A percentile compares a stretch with the other conserved stretches of the same genome.
Evolutionary conservation across 306 rosid species (phyloP).

Genomic region (Inga leiocalycina): DNA sequence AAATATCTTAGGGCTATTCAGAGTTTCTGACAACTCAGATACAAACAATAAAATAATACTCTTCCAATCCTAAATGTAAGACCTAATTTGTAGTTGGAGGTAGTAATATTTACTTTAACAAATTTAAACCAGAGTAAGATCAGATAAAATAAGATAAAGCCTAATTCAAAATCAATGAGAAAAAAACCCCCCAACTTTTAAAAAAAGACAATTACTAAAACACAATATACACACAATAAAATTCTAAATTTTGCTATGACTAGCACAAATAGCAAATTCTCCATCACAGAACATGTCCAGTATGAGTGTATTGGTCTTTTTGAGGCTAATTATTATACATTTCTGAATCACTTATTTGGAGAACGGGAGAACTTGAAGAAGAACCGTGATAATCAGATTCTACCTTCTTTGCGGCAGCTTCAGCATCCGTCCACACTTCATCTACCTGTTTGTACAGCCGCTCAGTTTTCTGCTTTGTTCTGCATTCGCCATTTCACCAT

Average conservation of each 20-base stretch:
- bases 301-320: not conserved
- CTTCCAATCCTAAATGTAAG: no score
- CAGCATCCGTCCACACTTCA: constrained; percentile 89
- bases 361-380: constrained; percentile 8
- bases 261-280: not conserved
- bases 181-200: no score
- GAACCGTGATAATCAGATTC: constrained; percentile 2
- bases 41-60: not conserved
- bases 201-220: not conserved
- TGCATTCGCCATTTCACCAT: constrained; percentile 91
- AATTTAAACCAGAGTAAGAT: not conserved
- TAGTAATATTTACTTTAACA: not conserved
- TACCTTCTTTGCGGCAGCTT: constrained; percentile 85
- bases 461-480: constrained; percentile 94
- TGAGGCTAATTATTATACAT: not conserved
- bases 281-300: constrained; percentile 3
- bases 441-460: constrained; percentile 87
- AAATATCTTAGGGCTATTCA: not conserved
- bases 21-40: not conserved
- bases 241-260: not conserved
- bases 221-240: not conserved
- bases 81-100: no score
- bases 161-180: not conserved
- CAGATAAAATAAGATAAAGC: not conserved
- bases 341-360: constrained; percentile 11